Conservation (phyloP, 345 rosid genomes). For the Eucalyptus cloeziana region DNA sequence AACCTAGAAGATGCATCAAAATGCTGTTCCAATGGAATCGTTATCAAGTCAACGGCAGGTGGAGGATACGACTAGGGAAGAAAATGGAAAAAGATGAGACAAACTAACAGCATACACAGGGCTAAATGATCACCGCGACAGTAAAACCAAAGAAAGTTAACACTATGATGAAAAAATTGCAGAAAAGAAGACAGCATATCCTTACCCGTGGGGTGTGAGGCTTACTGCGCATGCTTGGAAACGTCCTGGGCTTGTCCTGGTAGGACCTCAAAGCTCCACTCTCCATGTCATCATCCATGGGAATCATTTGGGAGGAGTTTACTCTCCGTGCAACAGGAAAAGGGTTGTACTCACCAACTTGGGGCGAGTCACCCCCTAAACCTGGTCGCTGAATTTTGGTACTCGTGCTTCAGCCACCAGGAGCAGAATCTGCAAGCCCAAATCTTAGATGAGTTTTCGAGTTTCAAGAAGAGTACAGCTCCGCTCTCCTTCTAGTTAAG, state of each 20-base stretch:
- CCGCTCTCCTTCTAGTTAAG: neutral
- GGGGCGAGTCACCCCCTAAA: constrained; percentile 38
- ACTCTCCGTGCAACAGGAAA: constrained; percentile 20
- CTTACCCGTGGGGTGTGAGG: constrained; percentile 67
- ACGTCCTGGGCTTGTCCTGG: constrained; percentile 73
- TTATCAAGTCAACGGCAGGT: neutral
- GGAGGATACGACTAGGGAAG: neutral
- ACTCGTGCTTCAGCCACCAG: neutral
- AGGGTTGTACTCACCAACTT: constrained; percentile 14
- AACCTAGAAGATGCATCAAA: neutral
- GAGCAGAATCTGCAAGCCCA: neutral
- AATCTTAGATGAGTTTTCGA: neutral
- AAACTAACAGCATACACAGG: neutral
- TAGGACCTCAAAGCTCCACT: constrained; percentile 59
- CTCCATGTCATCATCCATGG: constrained; percentile 88
- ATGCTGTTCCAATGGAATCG: neutral
- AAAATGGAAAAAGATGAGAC: neutral
- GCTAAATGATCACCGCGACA: neutral
- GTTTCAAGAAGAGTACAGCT: neutral
- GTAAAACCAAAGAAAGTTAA: neutral
- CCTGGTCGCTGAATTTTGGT: constrained; percentile 26
- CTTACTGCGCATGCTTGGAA: constrained; percentile 85
- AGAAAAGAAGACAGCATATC: neutral
- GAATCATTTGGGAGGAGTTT: constrained; percentile 52
- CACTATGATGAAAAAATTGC: neutral